phyloP scores from a whole-genome alignment of 352 stramenopile species.

The Pythium folliculosum region DNA sequence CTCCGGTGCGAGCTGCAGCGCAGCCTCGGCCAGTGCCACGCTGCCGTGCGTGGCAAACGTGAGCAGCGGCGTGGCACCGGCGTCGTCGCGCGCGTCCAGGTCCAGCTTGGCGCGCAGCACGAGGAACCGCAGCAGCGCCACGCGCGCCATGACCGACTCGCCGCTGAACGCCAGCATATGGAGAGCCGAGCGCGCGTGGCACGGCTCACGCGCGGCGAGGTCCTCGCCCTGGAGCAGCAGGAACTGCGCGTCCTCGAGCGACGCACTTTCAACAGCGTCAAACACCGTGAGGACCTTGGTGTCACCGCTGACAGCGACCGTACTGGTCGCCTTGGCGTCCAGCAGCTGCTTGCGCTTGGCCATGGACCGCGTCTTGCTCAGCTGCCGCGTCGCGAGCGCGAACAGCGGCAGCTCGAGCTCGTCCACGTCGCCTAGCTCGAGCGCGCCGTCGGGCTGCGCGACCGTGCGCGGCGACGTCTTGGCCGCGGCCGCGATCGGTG shows the following conservation, averaged over 20 bases:
- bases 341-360: conserved; percentile 42
- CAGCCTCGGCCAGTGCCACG: conserved; percentile 42
- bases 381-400: conserved; percentile 37
- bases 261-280: conserved; percentile 53
- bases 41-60: conserved; percentile 54
- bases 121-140: conserved; percentile 62
- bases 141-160: conserved; percentile 42
- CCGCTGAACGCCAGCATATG: conserved; percentile 64
- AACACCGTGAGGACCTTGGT: conserved; percentile 41
- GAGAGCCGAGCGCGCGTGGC: conserved; percentile 47
- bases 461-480: conserved; percentile 21
- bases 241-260: conserved; percentile 56
- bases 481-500: conserved; percentile 34
- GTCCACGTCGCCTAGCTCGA: conserved; percentile 43
- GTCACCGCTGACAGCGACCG: neutral
- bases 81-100: conserved; percentile 41
- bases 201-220: conserved; percentile 39
- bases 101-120: conserved; percentile 36
- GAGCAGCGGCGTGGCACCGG: conserved; percentile 55
- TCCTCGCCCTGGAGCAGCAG: conserved; percentile 48
- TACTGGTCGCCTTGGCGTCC: conserved; percentile 16
- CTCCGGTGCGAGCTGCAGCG: conserved; percentile 34
- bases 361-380: conserved; percentile 51
- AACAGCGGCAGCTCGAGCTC: conserved; percentile 57
- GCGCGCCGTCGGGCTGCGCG: conserved; percentile 15